Percentiles rank a stretch among this genome's conserved stretches.
Conservation (phyloP, 1,139 yeast species). For the Pichia sp. region DNA sequence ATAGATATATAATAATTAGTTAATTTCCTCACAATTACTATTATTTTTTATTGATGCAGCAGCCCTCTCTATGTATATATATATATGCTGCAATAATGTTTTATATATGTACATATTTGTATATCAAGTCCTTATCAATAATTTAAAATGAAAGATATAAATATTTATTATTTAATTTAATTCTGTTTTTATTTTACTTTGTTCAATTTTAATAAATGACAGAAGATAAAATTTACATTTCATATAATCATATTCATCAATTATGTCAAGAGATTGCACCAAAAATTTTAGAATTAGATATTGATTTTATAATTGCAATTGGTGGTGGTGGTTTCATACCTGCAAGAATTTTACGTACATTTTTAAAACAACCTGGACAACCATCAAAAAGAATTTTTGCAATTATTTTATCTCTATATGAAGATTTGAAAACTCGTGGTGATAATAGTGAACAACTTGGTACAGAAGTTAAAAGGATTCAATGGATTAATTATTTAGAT, state of each 20-base stretch:
- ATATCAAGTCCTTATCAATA: too few species aligned
- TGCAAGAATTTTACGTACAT: slow-evolving; percentile 88
- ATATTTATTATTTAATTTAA: too few species aligned
- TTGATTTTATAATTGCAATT: slow-evolving; percentile 57
- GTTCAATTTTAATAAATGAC: not conserved
- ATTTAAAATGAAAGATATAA: too few species aligned
- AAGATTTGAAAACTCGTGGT: slow-evolving; percentile 62
- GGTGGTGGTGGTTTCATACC: slow-evolving; percentile 85
- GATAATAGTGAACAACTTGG: slow-evolving; percentile 63
- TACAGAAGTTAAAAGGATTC: slow-evolving; percentile 83
- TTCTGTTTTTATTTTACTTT: too few species aligned
- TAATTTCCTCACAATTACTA: too few species aligned
- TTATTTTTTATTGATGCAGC: too few species aligned
- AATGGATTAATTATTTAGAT: slow-evolving; percentile 79
- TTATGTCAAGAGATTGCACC: slow-evolving; percentile 51
- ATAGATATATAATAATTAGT: too few species aligned
- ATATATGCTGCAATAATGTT: too few species aligned
- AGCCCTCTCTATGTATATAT: too few species aligned
- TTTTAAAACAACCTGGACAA: slow-evolving; percentile 76
- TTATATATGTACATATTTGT: too few species aligned
- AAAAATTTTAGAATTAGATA: slow-evolving; percentile 40
- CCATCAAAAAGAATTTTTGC: slow-evolving; percentile 93
- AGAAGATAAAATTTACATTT: slow-evolving; percentile 42
- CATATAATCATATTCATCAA: slow-evolving; percentile 58
- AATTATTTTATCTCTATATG: slow-evolving; percentile 83